Evolutionary conservation across 192 early-diverging fungal genomes (phyloP).

Genomic region (Spizellomyces punctatus): DNA sequence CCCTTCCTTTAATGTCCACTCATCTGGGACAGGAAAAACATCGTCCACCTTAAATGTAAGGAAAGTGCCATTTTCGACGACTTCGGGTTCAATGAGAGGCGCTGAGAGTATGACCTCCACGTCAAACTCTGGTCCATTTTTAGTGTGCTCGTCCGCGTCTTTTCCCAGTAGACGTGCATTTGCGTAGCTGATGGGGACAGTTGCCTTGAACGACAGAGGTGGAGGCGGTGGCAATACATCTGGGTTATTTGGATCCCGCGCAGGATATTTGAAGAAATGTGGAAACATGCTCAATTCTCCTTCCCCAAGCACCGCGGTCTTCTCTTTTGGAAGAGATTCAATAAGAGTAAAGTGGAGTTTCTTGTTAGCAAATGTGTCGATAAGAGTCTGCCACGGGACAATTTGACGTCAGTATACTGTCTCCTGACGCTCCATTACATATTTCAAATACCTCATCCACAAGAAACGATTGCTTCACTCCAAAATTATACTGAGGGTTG

Average conservation of each 20-base stretch:
- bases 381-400: conserved; percentile 38
- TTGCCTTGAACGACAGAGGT: conserved; percentile 33
- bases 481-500: conserved; percentile 55
- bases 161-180: conserved; percentile 52
- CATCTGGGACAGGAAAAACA: conserved; percentile 59
- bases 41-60: conserved; percentile 51
- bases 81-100: conserved; percentile 48
- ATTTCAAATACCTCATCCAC: conserved; percentile 53
- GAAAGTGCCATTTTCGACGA: conserved; percentile 54
- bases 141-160: conserved; percentile 39
- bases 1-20: conserved; percentile 63
- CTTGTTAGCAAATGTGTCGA: conserved; percentile 62
- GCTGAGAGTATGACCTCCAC: conserved; percentile 51
- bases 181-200: conserved; percentile 41
- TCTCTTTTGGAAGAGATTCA: conserved; percentile 66
- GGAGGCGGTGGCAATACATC: conserved; percentile 37
- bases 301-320: conserved; percentile 56
- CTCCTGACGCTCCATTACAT: neutral
- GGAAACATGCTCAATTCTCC: conserved; percentile 45
- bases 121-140: conserved; percentile 28
- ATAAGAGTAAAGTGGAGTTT: conserved; percentile 51
- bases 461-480: conserved; percentile 48
- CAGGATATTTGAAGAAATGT: conserved; percentile 47
- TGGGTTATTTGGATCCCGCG: conserved; percentile 42
- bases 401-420: neutral